Evolutionary conservation across 2,329 filamentous ascomycete genomes (phyloP), one percentile per base, ranked within the genome.

Genomic region (Phialemonium atrogriseum): DNA sequence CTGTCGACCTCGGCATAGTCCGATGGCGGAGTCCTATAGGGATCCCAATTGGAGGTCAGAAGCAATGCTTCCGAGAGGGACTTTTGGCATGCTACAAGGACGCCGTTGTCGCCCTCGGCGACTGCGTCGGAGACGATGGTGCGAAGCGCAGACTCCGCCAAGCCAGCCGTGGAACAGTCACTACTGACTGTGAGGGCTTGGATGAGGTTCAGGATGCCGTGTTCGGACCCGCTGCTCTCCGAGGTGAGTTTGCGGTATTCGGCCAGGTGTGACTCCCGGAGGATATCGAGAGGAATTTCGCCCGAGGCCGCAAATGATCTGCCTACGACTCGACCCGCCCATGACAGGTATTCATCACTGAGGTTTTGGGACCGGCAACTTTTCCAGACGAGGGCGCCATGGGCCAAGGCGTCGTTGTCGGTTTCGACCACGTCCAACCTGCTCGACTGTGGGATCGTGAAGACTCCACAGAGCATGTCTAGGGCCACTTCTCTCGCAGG

Each of bases 241-340:
- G 50, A 64, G 28, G 58, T 67, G 33, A 59, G 56, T 45, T 55
- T 66, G 40, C 54, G 58, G 45, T 64, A 77, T 42, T 65, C 58
- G 10, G 60, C 55, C 5, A 81, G 54, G 11, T 61, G 61, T 2
- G 75, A 77, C 49, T 84, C 79, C 16, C 67, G 62, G 2, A 80
- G 53, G 27, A 83, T 62, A 29, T 72, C 72, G 21, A 63, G 52
- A 11, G 77, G 73, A 5, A 85, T 68, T 33, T 75, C 66, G 2
- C 87, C 87, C 17, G 77, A 84, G 11, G 83, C 73, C 23, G 81
- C 78, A 56, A 88, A 96, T 0, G 85, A 80, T 50, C 86, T 75
- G 7, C 93, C 91, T 26, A 96, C 66, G 3, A 88, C 81, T 40
- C 80, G 73, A 4, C 84, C 88, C 26, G 84, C 83, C 93, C 93